Percentiles rank a stretch among this genome's conserved stretches.
Evolutionary conservation across 2,329 filamentous ascomycete genomes (phyloP).

Genomic region (Balansia obtecta): DNA sequence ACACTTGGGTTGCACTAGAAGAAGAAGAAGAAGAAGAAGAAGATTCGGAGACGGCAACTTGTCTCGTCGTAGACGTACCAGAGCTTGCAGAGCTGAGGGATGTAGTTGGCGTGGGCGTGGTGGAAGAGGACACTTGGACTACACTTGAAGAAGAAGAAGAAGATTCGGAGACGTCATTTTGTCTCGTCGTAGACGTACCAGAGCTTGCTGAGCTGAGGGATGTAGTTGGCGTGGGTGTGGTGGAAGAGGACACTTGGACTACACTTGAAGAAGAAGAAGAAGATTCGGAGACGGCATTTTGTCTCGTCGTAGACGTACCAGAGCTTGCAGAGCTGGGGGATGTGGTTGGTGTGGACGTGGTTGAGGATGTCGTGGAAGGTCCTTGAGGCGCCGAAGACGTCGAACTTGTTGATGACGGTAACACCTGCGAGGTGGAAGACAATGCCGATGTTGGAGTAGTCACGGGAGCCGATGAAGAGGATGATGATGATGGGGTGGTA

Average conservation of each 20-base stretch:
- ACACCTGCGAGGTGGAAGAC: background rate
- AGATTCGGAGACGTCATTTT: slow-evolving; percentile 18
- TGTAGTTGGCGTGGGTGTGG: slow-evolving; percentile 2
- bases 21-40: slow-evolving; percentile 16
- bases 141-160: slow-evolving; percentile 15
- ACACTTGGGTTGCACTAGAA: slow-evolving; percentile 15
- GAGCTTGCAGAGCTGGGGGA: slow-evolving; percentile 8
- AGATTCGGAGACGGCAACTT: slow-evolving; percentile 18
- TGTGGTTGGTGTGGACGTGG: slow-evolving; percentile 1
- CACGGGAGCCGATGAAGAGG: background rate
- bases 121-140: slow-evolving; percentile 10
- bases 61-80: slow-evolving; percentile 17
- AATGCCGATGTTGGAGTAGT: background rate
- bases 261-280: slow-evolving; percentile 15
- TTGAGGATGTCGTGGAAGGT: slow-evolving; percentile 5
- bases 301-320: slow-evolving; percentile 16
- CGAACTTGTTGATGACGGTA: background rate
- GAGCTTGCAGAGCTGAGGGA: slow-evolving; percentile 8
- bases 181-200: slow-evolving; percentile 16
- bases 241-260: slow-evolving; percentile 11
- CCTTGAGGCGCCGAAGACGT: slow-evolving; percentile 5
- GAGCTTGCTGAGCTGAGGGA: slow-evolving; percentile 8
- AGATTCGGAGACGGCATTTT: slow-evolving; percentile 18
- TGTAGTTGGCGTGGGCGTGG: background rate
- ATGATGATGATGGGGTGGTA: background rate